Evolutionary conservation across 2,329 filamentous ascomycete species (phyloP), one percentile per base, ranked within the genome.

Genomic region (Ascosphaera apis): DNA sequence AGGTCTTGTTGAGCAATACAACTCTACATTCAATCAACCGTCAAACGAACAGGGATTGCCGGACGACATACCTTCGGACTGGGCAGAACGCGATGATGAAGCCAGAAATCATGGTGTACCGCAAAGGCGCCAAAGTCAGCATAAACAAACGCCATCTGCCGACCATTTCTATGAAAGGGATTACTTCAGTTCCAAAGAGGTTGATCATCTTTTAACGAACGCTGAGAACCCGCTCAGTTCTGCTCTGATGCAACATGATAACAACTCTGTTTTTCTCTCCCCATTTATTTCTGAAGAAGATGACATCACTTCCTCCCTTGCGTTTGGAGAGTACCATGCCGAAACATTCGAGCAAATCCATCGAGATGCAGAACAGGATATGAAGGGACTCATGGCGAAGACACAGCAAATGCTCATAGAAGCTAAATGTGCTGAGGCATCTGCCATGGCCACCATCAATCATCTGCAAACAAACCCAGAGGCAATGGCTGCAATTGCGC

Each of bases 401-500:
- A 73, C 91, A 33, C 82, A 91, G 52, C 58, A 61, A 34, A 62
- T 93, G 1, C 64, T 95, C 2, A 72, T 86, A 43, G 84, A 95
- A 55, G 82, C 80, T 13, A 73, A 93, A 45, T 93, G 84, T 56
- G 52, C 91, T 18, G 83, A 92, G 42, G 73, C 91, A 53, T 79
- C 77, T 1, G 86, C 80, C 3, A 74, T 72, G 0, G 66, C 76
- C 36, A 92, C 81, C 42, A 92, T 98, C 46, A 62, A 75, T 32
- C 77, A 81, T 43, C 60, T 84, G 3, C 76, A 82, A 49, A 70
- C 72, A 62, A 86, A 75, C 52, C 84, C 88, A 0, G 82, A 98
- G 44, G 80, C 82, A 2, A 82, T 93, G 36, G 88, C 88, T 2
- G 86, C 88, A 6, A 86, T 98, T 1, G 91, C 84, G 0, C 66